Evolutionary conservation across 345 rosid genomes (phyloP).

Genomic region (Jatropha curcas): DNA sequence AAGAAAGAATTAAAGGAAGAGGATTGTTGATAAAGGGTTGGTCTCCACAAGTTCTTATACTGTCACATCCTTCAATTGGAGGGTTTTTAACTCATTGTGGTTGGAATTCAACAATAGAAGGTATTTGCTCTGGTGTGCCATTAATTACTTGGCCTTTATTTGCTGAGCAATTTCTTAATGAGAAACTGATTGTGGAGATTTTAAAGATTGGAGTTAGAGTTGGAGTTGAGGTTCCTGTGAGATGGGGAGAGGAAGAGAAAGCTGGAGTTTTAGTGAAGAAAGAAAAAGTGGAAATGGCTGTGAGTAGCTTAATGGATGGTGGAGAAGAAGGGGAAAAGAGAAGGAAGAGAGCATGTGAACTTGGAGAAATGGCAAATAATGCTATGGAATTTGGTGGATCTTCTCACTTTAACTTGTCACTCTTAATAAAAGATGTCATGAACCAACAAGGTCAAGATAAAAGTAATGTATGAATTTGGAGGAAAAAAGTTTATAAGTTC

Average conservation of each 20-base stretch:
- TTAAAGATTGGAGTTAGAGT: conserved; percentile 57
- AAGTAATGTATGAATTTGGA: too few species aligned
- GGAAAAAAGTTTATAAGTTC: too few species aligned
- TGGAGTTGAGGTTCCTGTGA: conserved; percentile 62
- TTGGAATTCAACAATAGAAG: conserved; percentile 85
- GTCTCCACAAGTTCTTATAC: conserved; percentile 79
- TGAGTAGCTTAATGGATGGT: conserved; percentile 45
- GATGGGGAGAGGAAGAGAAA: conserved; percentile 77
- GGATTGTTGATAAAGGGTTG: conserved; percentile 73
- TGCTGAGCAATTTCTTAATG: conserved; percentile 75
- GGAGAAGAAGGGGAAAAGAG: conserved; percentile 47
- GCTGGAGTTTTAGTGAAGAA: conserved; percentile 60
- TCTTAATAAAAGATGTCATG: conserved; percentile 44
- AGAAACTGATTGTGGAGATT: conserved; percentile 61
- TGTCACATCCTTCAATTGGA: conserved; percentile 62
- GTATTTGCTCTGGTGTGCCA: conserved; percentile 57
- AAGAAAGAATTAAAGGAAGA: conserved; percentile 55
- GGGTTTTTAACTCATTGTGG: conserved; percentile 88
- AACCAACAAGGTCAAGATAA: conserved; percentile 2
- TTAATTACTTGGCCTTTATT: conserved; percentile 84
- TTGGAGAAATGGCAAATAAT: conserved; percentile 42
- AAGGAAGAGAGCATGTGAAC: conserved; percentile 45
- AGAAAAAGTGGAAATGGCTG: conserved; percentile 42
- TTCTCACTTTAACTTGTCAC: conserved; percentile 44
- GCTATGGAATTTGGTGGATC: conserved; percentile 62